Conservation (phyloP, 805 yeast species). For the Wickerhamiella kurtzmanii region DNA sequence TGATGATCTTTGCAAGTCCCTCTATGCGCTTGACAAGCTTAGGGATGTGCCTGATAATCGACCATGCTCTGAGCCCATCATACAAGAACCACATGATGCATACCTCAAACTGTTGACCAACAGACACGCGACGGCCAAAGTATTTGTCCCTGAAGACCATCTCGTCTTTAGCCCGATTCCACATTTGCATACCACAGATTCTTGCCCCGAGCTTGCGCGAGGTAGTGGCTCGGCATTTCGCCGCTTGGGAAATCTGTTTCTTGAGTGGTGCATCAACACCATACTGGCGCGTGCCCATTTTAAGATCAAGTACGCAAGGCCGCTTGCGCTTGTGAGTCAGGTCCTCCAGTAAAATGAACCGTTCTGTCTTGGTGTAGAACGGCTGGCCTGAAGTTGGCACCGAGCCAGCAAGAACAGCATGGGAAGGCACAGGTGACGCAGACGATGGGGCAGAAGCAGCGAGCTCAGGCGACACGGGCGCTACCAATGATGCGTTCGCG, state of each 20-base stretch:
- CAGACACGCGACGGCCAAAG: slow-evolving; percentile 66
- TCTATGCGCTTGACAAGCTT: slow-evolving; percentile 44
- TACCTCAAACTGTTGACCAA: slow-evolving; percentile 65
- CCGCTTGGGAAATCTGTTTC: slow-evolving; percentile 66
- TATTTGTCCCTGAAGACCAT: slow-evolving; percentile 76
- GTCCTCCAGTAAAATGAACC: slow-evolving; percentile 82
- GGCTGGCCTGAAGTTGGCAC: background rate
- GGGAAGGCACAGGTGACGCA: background rate
- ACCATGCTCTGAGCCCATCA: slow-evolving; percentile 48
- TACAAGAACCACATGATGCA: slow-evolving; percentile 65
- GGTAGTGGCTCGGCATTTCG: slow-evolving; percentile 72
- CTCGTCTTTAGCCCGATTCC: slow-evolving; percentile 35
- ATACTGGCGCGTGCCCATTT: slow-evolving; percentile 97
- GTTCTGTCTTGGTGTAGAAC: slow-evolving; percentile 43
- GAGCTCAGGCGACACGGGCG: background rate
- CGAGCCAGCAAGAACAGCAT: background rate
- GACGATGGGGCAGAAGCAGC: background rate
- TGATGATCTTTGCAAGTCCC: slow-evolving; percentile 43
- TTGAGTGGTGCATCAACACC: slow-evolving; percentile 76
- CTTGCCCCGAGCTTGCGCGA: slow-evolving; percentile 75
- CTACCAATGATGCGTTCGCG: background rate
- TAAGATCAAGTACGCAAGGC: slow-evolving; percentile 88
- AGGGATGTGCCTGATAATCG: slow-evolving; percentile 57
- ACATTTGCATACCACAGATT: slow-evolving; percentile 88
- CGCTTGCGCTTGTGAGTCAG: slow-evolving; percentile 65